Evolutionary conservation across 2,329 filamentous ascomycete species (phyloP).

Genomic region (Penicillium sp.): DNA sequence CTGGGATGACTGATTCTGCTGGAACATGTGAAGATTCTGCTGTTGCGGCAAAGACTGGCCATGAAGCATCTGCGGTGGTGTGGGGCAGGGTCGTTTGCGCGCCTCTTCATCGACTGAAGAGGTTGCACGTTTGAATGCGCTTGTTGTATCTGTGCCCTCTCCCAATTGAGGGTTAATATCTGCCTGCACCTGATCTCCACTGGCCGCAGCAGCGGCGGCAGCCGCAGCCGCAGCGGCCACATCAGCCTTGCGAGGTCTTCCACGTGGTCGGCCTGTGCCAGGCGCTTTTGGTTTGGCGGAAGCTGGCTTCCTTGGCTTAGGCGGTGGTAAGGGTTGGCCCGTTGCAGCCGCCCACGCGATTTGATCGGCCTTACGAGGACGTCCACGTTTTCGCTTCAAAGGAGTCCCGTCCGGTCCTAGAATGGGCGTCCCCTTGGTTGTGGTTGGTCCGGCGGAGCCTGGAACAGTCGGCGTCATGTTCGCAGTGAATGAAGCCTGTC

Average conservation of each 20-base stretch:
- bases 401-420: constrained; percentile 25
- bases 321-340: constrained; percentile 18
- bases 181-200: constrained; percentile 16
- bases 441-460: constrained; percentile 8
- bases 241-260: constrained; percentile 35
- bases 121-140: constrained; percentile 9
- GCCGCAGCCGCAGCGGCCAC: constrained; percentile 28
- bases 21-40: constrained; percentile 16
- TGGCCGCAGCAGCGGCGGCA: constrained; percentile 24
- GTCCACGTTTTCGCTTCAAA: constrained; percentile 32
- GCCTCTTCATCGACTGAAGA: constrained; percentile 14
- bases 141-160: constrained; percentile 10
- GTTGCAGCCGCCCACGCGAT: constrained; percentile 23
- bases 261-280: constrained; percentile 34
- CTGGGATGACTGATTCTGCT: constrained; percentile 7
- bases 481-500: constrained; percentile 22
- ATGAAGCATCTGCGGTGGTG: constrained; percentile 20
- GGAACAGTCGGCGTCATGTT: constrained; percentile 20
- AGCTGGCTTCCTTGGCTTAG: constrained; percentile 8
- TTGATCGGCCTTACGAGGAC: constrained; percentile 31
- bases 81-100: constrained; percentile 18
- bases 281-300: constrained; percentile 21
- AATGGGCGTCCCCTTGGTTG: constrained; percentile 12
- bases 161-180: constrained; percentile 8
- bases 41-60: constrained; percentile 10